Base-by-base conservation (phyloP, 2,329 filamentous ascomycete genomes). In the Cephalotrichum gorgonifer region DNA sequence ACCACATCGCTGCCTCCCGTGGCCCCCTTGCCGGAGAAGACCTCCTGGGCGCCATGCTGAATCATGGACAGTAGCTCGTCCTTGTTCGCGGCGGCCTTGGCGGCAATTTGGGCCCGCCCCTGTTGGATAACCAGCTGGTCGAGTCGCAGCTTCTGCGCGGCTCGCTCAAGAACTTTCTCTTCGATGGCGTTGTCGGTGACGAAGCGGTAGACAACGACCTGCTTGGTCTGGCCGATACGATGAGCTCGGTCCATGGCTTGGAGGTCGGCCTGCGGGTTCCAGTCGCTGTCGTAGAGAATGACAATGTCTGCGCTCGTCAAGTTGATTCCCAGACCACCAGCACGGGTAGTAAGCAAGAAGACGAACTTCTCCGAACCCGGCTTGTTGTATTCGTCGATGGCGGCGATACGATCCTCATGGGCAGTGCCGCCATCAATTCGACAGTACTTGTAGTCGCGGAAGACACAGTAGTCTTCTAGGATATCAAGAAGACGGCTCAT, bases 221-320 rank as follows among this genome's bases (percentile, higher is more conserved):
- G 93, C 69, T 98, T 98, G 5, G 88, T 98, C 69, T 98, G 93
- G 35, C 93, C 93, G 58, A 98, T 98, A 70, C 93, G 88, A 70
- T 98, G 93, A 47, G 93, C 93, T 62, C 93, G 87, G 61, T 98
- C 93, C 93, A 98, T 98, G 50, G 93, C 93, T 66, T 98, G 93
- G 52, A 98, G 70, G 80, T 98, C 93, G 17, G 93, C 93, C 67
- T 98, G 93, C 9, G 93, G 93, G 60, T 96, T 97, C 93, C 93
- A 98, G 63, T 98, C 93, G 59, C 90, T 96, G 65, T 98, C 93
- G 61, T 93, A 98, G 6, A 98, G 79, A 27, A 98, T 80, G 51
- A 98, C 93, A 60, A 97, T 95, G 59, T 98, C 93, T 50, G 93
- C 93, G 52, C 79, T 85, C 1, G 93, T 98, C 62, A 98, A 71